Evolutionary conservation across 2,329 filamentous ascomycete genomes (phyloP), one percentile per base, ranked within the genome.

Genomic region (Aspergillus quadricinctus): DNA sequence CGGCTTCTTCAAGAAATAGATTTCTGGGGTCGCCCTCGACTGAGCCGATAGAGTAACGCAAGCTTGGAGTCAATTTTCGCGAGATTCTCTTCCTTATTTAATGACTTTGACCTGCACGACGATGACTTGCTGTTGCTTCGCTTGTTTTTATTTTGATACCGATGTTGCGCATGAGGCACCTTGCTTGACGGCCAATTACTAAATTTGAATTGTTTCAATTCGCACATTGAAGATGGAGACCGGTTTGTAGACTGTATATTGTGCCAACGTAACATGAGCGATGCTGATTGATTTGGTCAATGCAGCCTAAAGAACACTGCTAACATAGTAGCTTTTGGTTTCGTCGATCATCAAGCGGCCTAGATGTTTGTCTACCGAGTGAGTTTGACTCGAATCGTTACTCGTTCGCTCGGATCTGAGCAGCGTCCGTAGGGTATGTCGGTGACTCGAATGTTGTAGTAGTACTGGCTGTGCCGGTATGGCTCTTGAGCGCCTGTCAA

Each of bases 1-100:
- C 55, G 60, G 63, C 53, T 75, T 71, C 66, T 73, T 75, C 65
- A 72, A 72, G 66, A 72, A 71, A 62, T 75, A 70, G 59, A 65
- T 48, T n/a, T 7, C 31, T 37, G 17, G 21, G 49, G 17, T 43
- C 31, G 25, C 46, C 17, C n/a, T 54, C 50, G 57, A 46, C 55
- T 49, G 61, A 61, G 54, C 53, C 61, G 55, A 60, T 61, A n/a
- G 43, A 46, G 37, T 50, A 48, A 25, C 19, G 46, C 17, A 35
- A 35, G 49, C 35, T 49, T 48, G 9, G 14, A 9, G 25, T 45
- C 41, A 19, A 23, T 37, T 14, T 48, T 17, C 21, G n/a, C 29
- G 29, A 50, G 17, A n/a, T 49, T 29, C 48, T 56, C 43, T 55
- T 55, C 55, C 52, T 57, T 23, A 48, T 28, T 28, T 51, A 37